Evolutionary conservation across 176 grass and related monocot genomes (phyloP).

Genomic region (Rhipidocladum racemiflorum): DNA sequence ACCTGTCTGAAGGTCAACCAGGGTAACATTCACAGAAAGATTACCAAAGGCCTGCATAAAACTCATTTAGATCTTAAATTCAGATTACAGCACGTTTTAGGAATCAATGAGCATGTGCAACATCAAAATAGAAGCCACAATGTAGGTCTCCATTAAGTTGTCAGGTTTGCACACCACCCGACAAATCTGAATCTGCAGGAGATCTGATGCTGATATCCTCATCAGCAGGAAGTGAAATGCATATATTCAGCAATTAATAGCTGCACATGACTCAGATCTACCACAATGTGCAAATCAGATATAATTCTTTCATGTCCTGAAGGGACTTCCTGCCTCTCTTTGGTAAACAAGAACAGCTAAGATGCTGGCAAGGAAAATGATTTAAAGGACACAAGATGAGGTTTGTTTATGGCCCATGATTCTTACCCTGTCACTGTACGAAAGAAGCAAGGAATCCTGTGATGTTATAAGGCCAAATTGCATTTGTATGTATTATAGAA

Average conservation of each 20-base stretch:
- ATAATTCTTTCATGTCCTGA: conserved; percentile 40
- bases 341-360: conserved; percentile 51
- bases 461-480: conserved; percentile 32
- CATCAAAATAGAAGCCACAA: conserved; percentile 33
- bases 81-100: conserved; percentile 35
- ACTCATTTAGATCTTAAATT: conserved; percentile 23
- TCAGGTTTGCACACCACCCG: conserved; percentile 32
- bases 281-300: conserved; percentile 38
- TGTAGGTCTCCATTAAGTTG: conserved; percentile 33
- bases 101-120: conserved; percentile 37
- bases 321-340: conserved; percentile 31
- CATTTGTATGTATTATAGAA: conserved; percentile 31
- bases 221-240: conserved; percentile 30
- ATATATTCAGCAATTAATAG: conserved; percentile 34
- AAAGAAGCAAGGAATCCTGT: conserved; percentile 14
- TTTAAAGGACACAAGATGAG: conserved; percentile 30
- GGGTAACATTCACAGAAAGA: conserved; percentile 15
- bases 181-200: conserved; percentile 31
- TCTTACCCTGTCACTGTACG: conserved; percentile 39
- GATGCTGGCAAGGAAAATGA: conserved; percentile 43
- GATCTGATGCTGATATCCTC: conserved; percentile 44
- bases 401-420: conserved; percentile 25
- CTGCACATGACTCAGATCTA: conserved; percentile 55
- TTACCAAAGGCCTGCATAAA: conserved; percentile 25
- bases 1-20: conserved; percentile 17